phyloP scores from a whole-genome alignment of 495 filamentous ascomycete genomes.

The Penicillium pulvis region DNA sequence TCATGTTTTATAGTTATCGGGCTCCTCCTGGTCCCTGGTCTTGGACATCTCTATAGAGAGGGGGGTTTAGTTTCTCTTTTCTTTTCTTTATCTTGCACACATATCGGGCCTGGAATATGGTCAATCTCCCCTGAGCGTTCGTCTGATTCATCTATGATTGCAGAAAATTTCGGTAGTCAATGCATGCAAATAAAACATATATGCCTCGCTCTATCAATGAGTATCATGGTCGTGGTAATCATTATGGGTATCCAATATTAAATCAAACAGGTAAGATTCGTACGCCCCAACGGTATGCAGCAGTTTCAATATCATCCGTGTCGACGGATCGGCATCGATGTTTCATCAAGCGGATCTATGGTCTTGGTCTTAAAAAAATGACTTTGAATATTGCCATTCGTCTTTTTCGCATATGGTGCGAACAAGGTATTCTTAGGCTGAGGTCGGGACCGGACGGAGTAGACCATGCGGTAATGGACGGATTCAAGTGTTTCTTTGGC shows the following conservation, averaged over 20 bases:
- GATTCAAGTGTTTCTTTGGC: constrained; percentile 73
- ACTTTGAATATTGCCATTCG: constrained; percentile 14
- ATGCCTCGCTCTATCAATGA: constrained; percentile 9
- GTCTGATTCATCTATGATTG: constrained; percentile 25
- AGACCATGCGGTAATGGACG: constrained; percentile 68
- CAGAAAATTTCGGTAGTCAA: constrained; percentile 29
- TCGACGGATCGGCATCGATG: neutral
- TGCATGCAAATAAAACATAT: constrained; percentile 8
- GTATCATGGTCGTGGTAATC: neutral
- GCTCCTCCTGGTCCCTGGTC: constrained; percentile 14
- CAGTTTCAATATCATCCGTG: neutral
- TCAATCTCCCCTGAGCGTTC: constrained; percentile 30
- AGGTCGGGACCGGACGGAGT: constrained; percentile 68
- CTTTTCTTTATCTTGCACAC: constrained; percentile 19
- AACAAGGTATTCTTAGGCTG: constrained; percentile 61
- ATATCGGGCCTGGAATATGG: constrained; percentile 20
- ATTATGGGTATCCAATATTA: neutral
- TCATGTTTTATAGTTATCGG: constrained; percentile 31
- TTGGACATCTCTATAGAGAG: constrained; percentile 11
- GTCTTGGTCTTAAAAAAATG: constrained; percentile 9
- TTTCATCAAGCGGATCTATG: neutral
- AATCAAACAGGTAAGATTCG: neutral
- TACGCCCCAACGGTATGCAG: neutral
- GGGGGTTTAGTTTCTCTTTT: constrained; percentile 6
- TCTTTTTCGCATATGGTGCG: constrained; percentile 32